Evolutionary conservation across 306 rosid species (phyloP), one percentile per base, ranked within the genome.

Genomic region (Gastrolobium bilobum): DNA sequence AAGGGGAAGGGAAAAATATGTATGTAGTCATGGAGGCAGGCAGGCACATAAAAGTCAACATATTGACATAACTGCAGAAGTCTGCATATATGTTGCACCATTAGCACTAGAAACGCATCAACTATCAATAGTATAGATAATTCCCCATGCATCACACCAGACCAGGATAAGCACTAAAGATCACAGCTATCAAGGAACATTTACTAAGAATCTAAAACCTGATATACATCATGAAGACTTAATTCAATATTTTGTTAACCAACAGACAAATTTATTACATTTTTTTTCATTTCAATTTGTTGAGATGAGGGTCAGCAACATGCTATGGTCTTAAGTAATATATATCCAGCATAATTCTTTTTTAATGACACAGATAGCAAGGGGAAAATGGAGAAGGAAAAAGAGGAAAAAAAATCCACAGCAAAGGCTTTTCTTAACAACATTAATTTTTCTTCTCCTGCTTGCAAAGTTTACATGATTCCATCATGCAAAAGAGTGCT

Each of bases 151-250:
- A 75, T 56, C 67, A 70, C 14, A 59, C 29, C 11, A 61, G 50
- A 72, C 74, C 75, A 64, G 54, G 74, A 71, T 15, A 78, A 71
- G 38, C 78, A 68, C 71, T 37, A 4, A 10, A 46, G 11, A 42
- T 42, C 56, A 62, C 20, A 30, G 64, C 58, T 37, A 75, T 64
- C 56, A 76, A 76, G 73, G 79, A 75, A 57, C 46, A 83, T 52
- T 48, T 71, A 65, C 62, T 57, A 40, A 34, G 69, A 47, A 29
- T 53, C 34, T 63, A 73, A 71, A 64, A 56, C 38, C 35, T 31
- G 40, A 61, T 26, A 56, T 68, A 39, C 6, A 44, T 67, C 73
- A 30, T 33, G 33, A 73, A 56, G 40, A 54, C 54, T 14, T 42
- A 54, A 31, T 7, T 61, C 68, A 61, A 48, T 59, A 68, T 42